Base-by-base conservation (phyloP, 306 rosid species). In the Alnus rubra region DNA sequence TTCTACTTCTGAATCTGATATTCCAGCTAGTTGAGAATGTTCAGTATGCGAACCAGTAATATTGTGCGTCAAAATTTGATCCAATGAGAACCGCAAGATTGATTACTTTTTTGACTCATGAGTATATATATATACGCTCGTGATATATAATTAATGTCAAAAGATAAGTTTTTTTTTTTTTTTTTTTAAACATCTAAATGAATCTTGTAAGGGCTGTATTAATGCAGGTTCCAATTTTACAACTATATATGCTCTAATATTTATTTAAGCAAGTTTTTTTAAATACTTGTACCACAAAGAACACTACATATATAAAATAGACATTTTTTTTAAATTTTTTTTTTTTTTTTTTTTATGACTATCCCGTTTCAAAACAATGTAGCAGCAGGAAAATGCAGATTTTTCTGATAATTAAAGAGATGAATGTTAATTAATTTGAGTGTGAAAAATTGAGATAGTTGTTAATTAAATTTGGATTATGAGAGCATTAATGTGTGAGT, bases 121-220 rank as follows among this genome's bases (percentile, higher is more conserved):
- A 23, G 28, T 23, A 23, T 23, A 23, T 23, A 23, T 23, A 23
- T 23, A 23, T 0, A 23, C 28, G 28, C 39, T 67, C 47, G 50
- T 67, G 71, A 37, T 67, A n/a, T 67, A 37, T 42, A 67, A 37
- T 67, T 42, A 67, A 37, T 67, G 50, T 23, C 72, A 67, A 37
- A 7, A 39, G 31, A 67, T 7, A 23, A 23, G 3, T n/a, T 7
- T 1, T 64, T 62, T 62, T 30, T 62, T 64, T 7, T 16, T 14
- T 39, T 3, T 7, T 9, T 67, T 7, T 18, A 8, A 18, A 16
- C 50, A 39, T 18, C 72, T 10, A 18, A 67, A 9, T 42, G 49
- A n/a, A 15, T 37, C 50, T 33, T 63, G 45, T 18, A 68, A 68
- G 42, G 7, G n/a, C n/a, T 9, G 30, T 67, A 18, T 5, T 39